These are phyloP conservation scores for Dissophora ornata DNA, from an alignment of 192 early-diverging fungal genomes.

Conservation along the genomic window DNA sequence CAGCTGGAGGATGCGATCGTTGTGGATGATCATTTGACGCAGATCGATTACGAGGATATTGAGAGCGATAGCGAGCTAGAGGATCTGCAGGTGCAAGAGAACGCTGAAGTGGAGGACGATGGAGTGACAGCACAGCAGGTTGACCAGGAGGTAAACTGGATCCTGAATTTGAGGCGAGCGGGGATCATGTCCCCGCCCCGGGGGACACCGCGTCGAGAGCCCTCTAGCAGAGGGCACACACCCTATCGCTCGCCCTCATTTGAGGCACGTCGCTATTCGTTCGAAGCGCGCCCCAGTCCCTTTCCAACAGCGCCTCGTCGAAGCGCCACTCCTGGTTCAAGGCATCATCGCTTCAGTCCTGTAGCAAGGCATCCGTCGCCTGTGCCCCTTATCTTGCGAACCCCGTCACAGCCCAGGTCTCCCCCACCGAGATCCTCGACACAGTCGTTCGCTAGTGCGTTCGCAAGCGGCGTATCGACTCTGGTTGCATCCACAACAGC, in stretches of 20 bases:
- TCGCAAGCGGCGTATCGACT: too few relatives aligned
- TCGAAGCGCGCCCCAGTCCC: conserved; percentile 15
- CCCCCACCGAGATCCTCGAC: conserved; percentile 1
- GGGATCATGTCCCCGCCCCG: background rate
- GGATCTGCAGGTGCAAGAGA: background rate
- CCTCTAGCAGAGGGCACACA: conserved; percentile 2
- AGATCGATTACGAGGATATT: conserved; percentile 27
- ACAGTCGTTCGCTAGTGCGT: background rate
- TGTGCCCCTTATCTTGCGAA: conserved; percentile 27
- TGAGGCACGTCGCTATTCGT: conserved; percentile 12
- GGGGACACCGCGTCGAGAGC: background rate
- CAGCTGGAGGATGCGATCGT: conserved; percentile 29
- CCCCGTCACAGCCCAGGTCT: background rate
- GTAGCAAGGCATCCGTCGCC: conserved; percentile 21
- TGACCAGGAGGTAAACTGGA: conserved; percentile 9
- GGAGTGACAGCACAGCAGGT: conserved; percentile 10
- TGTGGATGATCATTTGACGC: conserved; percentile 22
- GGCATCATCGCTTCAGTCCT: conserved; percentile 13
- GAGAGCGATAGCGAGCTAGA: conserved; percentile 26
- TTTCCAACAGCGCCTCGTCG: conserved; percentile 23
- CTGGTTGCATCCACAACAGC: too few relatives aligned
- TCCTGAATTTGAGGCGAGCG: conserved; percentile 5
- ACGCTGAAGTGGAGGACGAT: conserved; percentile 5
- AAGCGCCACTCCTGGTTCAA: conserved; percentile 5
- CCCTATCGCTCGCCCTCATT: conserved; percentile 10